Evolutionary conservation across 2,329 filamentous ascomycete genomes (phyloP), one percentile per base, ranked within the genome.

Genomic region (Penicillium sp.): DNA sequence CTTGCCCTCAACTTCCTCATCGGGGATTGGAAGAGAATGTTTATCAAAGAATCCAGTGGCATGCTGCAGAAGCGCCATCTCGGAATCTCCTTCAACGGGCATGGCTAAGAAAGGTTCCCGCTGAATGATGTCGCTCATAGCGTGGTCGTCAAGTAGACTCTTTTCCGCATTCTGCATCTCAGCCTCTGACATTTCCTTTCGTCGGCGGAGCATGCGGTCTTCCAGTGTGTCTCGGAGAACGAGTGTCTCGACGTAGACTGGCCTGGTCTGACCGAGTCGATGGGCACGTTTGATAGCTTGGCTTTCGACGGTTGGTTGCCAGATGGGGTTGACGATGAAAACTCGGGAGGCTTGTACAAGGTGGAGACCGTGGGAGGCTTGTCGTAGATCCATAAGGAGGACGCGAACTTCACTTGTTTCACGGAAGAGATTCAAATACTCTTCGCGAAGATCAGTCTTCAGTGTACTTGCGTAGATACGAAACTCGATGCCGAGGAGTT

Each of bases 201-300:
- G 81, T 4, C 89, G 82, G 53, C 86, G 79, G 5, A 95, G 77
- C 64, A 97, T 93, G 15, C 87, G 83, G 68, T 96, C 90, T 65
- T 96, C 93, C 9, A 96, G 83, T 9, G 89, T 95, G 52, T 84
- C 85, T 49, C 82, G 82, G 6, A 96, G 75, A 0, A 96, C 87
- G 1, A 96, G 75, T 0, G 91, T 96, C 73, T 96, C 90, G 0
- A 96, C 92, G 8, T 84, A 84, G 0, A 96, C 92, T 0, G 85
- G 83, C 54, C 83, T 86, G 0, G 76, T 85, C 69, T 96, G 92
- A 10, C 90, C 91, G 62, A 96, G 95, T 12, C 93, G 82, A 60
- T 95, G 88, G 0, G 89, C 90, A 66, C 93, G 86, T 54, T 95
- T 95, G 57, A 96, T 90, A 0, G 93, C 93, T 70, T 97, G 93